Evolutionary conservation across 306 rosid genomes (phyloP).

Genomic region (Phaseolus lunatus): DNA sequence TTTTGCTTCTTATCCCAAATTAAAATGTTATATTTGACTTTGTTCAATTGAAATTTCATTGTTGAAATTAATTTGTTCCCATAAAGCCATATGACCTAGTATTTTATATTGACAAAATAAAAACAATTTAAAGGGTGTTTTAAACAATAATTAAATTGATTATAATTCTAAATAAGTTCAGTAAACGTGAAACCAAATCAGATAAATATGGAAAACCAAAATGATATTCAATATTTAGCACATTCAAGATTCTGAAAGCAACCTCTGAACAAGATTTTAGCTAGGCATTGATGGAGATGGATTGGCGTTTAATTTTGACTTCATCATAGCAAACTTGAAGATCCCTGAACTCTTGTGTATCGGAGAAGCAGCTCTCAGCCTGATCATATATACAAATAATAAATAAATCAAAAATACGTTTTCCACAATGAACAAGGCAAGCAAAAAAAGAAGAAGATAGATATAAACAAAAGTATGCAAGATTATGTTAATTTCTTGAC

Average conservation of each 20-base stretch:
- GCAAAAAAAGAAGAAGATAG: not conserved
- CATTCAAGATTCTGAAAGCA: constrained; percentile 12
- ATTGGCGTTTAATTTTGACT: constrained; percentile 58
- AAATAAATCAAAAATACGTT: constrained; percentile 25
- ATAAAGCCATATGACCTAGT: not conserved
- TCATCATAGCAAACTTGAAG: constrained; percentile 72
- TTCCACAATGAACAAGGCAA: not conserved
- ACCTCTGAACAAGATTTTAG: constrained; percentile 35
- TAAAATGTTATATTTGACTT: not conserved
- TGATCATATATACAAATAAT: constrained; percentile 41
- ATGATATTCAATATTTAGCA: not conserved
- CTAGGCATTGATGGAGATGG: constrained; percentile 35
- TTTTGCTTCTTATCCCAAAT: not conserved
- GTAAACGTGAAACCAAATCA: not conserved
- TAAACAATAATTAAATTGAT: not conserved
- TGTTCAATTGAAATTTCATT: not conserved
- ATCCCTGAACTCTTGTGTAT: constrained; percentile 66
- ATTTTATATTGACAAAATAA: too few species aligned
- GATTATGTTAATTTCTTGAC: not conserved
- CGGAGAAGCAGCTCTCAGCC: constrained; percentile 63
- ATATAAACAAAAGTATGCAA: not conserved
- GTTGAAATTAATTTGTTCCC: not conserved
- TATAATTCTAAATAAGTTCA: not conserved
- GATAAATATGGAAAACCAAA: not conserved
- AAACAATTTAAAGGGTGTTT: not conserved